These are phyloP conservation scores for Beta vulgaris DNA, from an alignment of 148 eudicot genomes.

Conservation along the genomic window DNA sequence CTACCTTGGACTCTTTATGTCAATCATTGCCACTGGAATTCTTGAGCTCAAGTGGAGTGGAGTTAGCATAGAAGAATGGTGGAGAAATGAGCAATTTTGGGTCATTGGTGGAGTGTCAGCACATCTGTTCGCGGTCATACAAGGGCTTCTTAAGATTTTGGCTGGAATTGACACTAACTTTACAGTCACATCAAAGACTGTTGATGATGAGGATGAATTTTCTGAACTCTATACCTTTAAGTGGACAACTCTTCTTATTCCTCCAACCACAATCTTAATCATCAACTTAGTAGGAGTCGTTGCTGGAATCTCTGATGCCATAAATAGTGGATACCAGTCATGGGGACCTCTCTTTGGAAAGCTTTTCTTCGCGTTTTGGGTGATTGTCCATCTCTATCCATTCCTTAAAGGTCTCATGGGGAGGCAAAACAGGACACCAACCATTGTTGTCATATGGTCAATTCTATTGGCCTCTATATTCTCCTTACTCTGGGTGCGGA, in stretches of 20 bases:
- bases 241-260: slow-evolving; percentile 97
- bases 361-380: slow-evolving; percentile 97
- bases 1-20: slow-evolving; percentile 83
- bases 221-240: slow-evolving; percentile 81
- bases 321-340: slow-evolving; percentile 85
- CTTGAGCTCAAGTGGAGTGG: slow-evolving; percentile 99
- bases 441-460: slow-evolving; percentile 94
- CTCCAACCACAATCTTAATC: slow-evolving; percentile 88
- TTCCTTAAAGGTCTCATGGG: slow-evolving; percentile 99
- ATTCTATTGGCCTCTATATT: slow-evolving; percentile 87
- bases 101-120: slow-evolving; percentile 97
- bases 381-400: slow-evolving; percentile 92
- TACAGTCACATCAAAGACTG: slow-evolving; percentile 89
- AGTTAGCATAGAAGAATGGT: slow-evolving; percentile 98
- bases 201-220: slow-evolving; percentile 80
- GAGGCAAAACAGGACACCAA: slow-evolving; percentile 91
- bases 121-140: slow-evolving; percentile 90
- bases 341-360: slow-evolving; percentile 98
- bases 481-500: slow-evolving; percentile 96
- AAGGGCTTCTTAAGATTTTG: slow-evolving; percentile 80
- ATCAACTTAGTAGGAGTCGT: slow-evolving; percentile 96
- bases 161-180: slow-evolving; percentile 96
- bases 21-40: slow-evolving; percentile 84
- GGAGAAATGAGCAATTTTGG: slow-evolving; percentile 99
- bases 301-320: slow-evolving; percentile 96